phyloP scores from a whole-genome alignment of 768 basidiomycete genomes.

The Hygrophorus russula region DNA sequence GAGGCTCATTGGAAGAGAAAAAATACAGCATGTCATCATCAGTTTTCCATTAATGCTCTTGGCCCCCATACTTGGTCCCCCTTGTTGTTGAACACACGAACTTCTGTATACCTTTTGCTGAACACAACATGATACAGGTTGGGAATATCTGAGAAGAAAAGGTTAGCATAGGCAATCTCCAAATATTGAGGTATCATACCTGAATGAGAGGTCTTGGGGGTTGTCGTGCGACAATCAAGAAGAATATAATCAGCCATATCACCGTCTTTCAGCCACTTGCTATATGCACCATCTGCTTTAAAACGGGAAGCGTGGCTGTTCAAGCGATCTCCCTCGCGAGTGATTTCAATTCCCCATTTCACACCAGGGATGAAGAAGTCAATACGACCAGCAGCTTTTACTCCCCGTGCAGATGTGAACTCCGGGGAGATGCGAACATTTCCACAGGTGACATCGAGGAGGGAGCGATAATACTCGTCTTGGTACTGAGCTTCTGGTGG shows the following conservation, averaged over 20 bases:
- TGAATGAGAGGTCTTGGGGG: background rate
- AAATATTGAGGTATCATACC: background rate
- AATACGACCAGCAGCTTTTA: constrained; percentile 2
- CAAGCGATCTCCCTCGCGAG: constrained; percentile 8
- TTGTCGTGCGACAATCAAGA: constrained; percentile 10
- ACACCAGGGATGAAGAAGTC: constrained; percentile 11
- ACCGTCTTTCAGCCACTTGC: constrained; percentile 2
- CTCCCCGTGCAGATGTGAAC: background rate
- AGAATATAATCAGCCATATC: constrained; percentile 10
- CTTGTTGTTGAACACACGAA: too few species aligned
- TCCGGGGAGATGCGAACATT: constrained; percentile 2
- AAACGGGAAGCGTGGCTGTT: constrained; percentile 8
- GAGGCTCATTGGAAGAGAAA: too few species aligned
- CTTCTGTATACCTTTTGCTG: too few species aligned
- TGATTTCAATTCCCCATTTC: constrained; percentile 11
- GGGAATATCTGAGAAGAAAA: too few species aligned
- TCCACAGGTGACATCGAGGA: constrained; percentile 3
- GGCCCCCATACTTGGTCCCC: too few species aligned
- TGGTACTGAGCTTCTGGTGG: constrained; percentile 9
- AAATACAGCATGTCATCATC: too few species aligned
- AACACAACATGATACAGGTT: too few species aligned
- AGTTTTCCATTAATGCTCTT: too few species aligned
- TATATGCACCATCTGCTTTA: constrained; percentile 5
- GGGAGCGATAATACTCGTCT: constrained; percentile 8
- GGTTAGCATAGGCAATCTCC: too few species aligned